Conservation (phyloP, 2,329 filamentous ascomycete genomes). For the Akanthomyces dipterigenus region DNA sequence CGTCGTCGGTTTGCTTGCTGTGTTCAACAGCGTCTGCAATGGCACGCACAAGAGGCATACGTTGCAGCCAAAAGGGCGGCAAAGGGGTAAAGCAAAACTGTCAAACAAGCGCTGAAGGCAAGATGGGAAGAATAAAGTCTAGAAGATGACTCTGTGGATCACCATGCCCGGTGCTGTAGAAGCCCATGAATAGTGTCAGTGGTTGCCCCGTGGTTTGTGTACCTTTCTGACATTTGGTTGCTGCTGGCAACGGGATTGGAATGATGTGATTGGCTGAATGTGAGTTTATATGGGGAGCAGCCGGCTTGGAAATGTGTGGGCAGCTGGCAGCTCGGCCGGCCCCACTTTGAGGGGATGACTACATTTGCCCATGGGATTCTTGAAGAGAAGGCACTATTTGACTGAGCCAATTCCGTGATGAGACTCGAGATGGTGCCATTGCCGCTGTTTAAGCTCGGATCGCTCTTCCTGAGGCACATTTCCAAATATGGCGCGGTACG, state of each 20-base stretch:
- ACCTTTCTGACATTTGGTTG: slow-evolving; percentile 26
- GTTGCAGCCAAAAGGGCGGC: background rate
- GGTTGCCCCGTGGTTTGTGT: slow-evolving; percentile 26
- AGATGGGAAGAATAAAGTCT: slow-evolving; percentile 10
- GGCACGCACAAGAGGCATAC: background rate
- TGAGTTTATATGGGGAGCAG: background rate
- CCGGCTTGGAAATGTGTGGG: background rate
- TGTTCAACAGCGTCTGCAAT: background rate
- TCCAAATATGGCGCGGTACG: slow-evolving; percentile 65
- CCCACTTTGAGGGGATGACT: slow-evolving; percentile 9
- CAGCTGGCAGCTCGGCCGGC: slow-evolving; percentile 1
- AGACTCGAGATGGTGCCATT: slow-evolving; percentile 51
- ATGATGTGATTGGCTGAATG: background rate
- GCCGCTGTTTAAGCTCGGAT: slow-evolving; percentile 60
- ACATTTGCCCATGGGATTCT: background rate
- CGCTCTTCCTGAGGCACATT: slow-evolving; percentile 57
- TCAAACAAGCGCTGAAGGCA: slow-evolving; percentile 8
- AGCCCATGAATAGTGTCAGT: background rate
- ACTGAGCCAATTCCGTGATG: background rate
- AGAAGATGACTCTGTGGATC: slow-evolving; percentile 10
- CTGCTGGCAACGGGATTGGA: slow-evolving; percentile 22
- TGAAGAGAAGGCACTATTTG: background rate
- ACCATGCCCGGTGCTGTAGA: slow-evolving; percentile 1
- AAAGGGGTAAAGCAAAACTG: background rate
- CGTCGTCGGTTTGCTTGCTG: background rate